Percentiles rank a stretch among this genome's conserved stretches.
Conservation (phyloP, 768 basidiomycete species). For the Leccinum boreale region DNA sequence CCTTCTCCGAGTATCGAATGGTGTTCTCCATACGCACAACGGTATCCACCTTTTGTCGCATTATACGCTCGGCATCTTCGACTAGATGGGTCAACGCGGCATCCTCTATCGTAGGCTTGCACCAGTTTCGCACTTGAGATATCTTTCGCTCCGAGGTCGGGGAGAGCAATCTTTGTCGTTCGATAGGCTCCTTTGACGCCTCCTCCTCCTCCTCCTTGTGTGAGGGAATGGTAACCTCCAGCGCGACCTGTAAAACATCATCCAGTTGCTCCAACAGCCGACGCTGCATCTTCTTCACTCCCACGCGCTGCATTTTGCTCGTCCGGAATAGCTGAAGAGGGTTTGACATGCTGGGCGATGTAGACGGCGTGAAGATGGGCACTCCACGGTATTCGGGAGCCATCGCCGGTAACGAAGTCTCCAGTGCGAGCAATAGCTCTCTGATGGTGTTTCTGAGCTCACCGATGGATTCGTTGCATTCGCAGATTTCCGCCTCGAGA, state of each 20-base stretch:
- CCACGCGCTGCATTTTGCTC: constrained; percentile 73
- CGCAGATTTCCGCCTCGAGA: constrained; percentile 90
- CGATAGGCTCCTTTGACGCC: constrained; percentile 86
- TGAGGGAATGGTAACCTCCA: constrained; percentile 82
- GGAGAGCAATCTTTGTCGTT: constrained; percentile 86
- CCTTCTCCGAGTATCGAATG: constrained; percentile 94
- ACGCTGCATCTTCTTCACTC: constrained; percentile 79
- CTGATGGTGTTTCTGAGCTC: constrained; percentile 87
- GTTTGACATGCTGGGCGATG: constrained; percentile 67
- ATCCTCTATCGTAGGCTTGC: constrained; percentile 82
- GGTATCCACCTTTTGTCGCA: constrained; percentile 91
- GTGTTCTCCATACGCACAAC: constrained; percentile 97
- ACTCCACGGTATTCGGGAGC: constrained; percentile 85
- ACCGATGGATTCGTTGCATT: constrained; percentile 88
- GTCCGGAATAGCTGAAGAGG: constrained; percentile 76
- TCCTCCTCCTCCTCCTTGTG: constrained; percentile 85
- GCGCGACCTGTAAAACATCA: constrained; percentile 75
- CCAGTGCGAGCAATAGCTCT: constrained; percentile 69
- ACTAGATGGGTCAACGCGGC: constrained; percentile 77
- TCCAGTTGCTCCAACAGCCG: constrained; percentile 83
- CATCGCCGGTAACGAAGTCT: constrained; percentile 63
- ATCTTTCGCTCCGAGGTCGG: constrained; percentile 88
- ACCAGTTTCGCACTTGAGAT: constrained; percentile 80
- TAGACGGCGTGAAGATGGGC: constrained; percentile 73
- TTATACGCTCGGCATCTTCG: constrained; percentile 84